A percentile compares a stretch with the other conserved stretches of the same genome.
Evolutionary conservation across 192 early-diverging fungal genomes (phyloP).

Genomic region (Linnemannia schmuckeri): DNA sequence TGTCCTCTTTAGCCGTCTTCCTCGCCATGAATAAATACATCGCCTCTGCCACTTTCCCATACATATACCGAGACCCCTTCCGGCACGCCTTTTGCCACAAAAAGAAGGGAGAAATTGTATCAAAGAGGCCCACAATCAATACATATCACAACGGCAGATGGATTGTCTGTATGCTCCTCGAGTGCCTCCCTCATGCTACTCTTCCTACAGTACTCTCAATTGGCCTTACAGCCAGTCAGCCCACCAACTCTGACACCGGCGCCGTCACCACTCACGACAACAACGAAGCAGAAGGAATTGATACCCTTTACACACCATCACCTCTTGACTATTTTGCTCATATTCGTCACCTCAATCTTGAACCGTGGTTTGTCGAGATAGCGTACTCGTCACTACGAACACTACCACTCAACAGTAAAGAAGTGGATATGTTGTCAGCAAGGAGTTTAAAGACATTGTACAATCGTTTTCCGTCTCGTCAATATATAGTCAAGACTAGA

Average conservation of each 20-base stretch:
- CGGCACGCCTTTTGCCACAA: not conserved
- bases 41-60: not conserved
- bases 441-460: too few species aligned
- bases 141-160: not conserved
- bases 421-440: too few species aligned
- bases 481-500: too few species aligned
- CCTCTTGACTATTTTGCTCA: not conserved
- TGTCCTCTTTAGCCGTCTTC: not conserved
- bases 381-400: not conserved
- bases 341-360: not conserved
- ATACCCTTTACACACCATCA: not conserved
- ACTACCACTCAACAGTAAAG: too few species aligned
- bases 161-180: not conserved
- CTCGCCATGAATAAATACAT: not conserved
- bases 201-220: not conserved
- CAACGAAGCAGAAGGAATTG: not conserved
- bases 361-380: not conserved
- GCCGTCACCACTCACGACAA: too few species aligned
- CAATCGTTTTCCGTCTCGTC: too few species aligned
- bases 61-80: not conserved
- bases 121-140: not conserved
- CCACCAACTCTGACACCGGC: too few species aligned
- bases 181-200: not conserved
- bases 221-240: not conserved
- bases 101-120: not conserved